Base-by-base conservation (phyloP, 2,329 filamentous ascomycete species). In the Tolypocladium guangdongense region DNA sequence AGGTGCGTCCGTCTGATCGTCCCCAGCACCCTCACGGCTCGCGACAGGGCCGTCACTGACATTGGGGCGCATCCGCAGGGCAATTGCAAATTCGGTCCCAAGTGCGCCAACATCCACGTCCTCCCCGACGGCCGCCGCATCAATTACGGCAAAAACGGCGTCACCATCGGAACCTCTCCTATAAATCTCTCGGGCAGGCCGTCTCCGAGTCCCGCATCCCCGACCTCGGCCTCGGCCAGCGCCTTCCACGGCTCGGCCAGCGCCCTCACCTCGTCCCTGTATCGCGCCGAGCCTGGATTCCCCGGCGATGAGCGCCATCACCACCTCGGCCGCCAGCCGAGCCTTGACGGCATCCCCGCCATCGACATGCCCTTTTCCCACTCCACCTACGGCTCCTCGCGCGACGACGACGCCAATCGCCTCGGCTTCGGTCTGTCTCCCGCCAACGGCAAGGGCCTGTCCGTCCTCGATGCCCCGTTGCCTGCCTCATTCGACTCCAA, bases 1-100 rank as follows among this genome's bases (percentile, higher is more conserved):
- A 97, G 86, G 90, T 95, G 75, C 63, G 75, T 68, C 58, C 52
- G 11, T 27, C 16, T 33, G 22, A 7, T 3, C 6, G 4, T 22
- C 16, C 5, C 18, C n/a, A 7, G n/a, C 39, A 3, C 38, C 7
- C 12, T 22, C n/a, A 16, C 20, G 10, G 22, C 30, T 22, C 12
- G 24, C 35, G 4, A 27, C n/a, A 10, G 6, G 5, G 8, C 27
- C n/a, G 36, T 35, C 14, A 45, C 56, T 55, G 45, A 55, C 52
- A 39, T 41, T 16, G 24, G 48, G 16, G 48, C 20, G 39, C 36
- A 14, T 11, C 18, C 12, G 37, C 54, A 96, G 90, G 93, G 93
- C 61, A 96, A 96, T 72, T 99, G 93, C 83, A 97, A 97, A 71
- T 99, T 97, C 69, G 93, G 93, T 57, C 88, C 90, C 58, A 97